Evolutionary conservation across 164 flowering plant species (phyloP).

Genomic region (Berberis vulgaris): DNA sequence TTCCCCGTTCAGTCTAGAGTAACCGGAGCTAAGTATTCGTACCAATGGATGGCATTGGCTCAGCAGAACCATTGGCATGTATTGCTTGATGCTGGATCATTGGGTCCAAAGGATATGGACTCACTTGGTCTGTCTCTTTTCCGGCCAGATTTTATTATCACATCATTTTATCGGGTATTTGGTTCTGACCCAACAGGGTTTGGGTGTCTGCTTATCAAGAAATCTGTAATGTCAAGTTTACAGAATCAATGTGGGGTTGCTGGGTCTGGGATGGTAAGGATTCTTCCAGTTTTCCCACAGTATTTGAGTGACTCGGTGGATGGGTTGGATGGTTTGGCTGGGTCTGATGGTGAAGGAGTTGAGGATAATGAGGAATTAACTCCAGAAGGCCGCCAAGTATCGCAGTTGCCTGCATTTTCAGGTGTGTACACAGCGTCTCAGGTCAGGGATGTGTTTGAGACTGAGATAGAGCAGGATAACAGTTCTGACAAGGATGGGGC

Average conservation of each 20-base stretch:
- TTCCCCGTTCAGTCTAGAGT: conserved; percentile 93
- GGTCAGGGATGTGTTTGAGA: conserved; percentile 83
- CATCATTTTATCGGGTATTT: conserved; percentile 83
- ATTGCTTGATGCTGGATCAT: conserved; percentile 86
- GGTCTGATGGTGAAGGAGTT: conserved; percentile 36
- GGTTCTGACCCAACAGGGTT: conserved; percentile 89
- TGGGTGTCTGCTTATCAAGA: conserved; percentile 90
- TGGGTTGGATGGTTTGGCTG: conserved; percentile 46
- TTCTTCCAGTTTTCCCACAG: conserved; percentile 67
- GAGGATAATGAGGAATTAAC: conserved; percentile 31
- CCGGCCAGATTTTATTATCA: conserved; percentile 83
- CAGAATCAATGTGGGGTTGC: conserved; percentile 61
- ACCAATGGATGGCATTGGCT: conserved; percentile 96
- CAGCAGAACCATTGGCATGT: conserved; percentile 98
- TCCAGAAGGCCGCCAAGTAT: conserved; percentile 32
- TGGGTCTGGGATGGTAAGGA: conserved; percentile 87
- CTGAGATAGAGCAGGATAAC: conserved; percentile 68
- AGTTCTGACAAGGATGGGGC: conserved; percentile 75
- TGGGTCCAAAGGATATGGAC: conserved; percentile 97
- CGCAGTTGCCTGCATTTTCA: conserved; percentile 80
- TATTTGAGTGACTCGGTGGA: conserved; percentile 76
- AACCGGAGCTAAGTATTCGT: conserved; percentile 84
- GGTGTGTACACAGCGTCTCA: conserved; percentile 79
- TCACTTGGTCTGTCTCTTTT: conserved; percentile 81
- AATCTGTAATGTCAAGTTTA: conserved; percentile 71